These are phyloP conservation scores for Phaeosphaeriaceae sp. DNA, from an alignment of 2,329 filamentous ascomycete genomes.

Conservation along the genomic window DNA sequence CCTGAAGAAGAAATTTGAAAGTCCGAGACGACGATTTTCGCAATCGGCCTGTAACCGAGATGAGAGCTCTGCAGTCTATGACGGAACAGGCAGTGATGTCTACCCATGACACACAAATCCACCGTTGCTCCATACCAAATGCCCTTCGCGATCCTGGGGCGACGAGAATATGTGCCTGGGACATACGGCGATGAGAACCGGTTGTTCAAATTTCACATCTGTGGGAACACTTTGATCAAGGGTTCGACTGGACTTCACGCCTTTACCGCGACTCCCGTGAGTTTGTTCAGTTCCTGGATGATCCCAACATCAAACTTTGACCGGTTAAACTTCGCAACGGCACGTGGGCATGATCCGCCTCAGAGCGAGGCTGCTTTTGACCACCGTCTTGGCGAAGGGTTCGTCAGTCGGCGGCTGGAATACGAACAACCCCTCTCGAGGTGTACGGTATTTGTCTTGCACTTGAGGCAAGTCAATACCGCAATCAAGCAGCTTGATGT, in stretches of 20 bases:
- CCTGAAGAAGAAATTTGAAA: conserved; percentile 2
- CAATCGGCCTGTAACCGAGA: conserved; percentile 30
- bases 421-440: conserved; percentile 1
- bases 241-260: conserved; percentile 6
- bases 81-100: conserved; percentile 19
- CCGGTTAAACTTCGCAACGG: conserved; percentile 27
- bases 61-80: conserved; percentile 18
- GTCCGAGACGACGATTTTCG: conserved; percentile 27
- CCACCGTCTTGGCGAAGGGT: conserved; percentile 12
- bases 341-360: conserved; percentile 30
- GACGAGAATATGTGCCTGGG: not conserved
- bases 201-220: not conserved
- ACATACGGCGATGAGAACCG: not conserved
- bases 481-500: too few relatives aligned
- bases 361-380: conserved; percentile 16
- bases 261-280: conserved; percentile 24
- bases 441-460: too few relatives aligned
- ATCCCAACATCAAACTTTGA: conserved; percentile 8
- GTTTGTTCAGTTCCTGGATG: conserved; percentile 15
- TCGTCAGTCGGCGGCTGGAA: conserved; percentile 9
- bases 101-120: conserved; percentile 9
- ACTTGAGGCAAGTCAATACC: too few relatives aligned
- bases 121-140: conserved; percentile 8
- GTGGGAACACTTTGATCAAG: conserved; percentile 6
- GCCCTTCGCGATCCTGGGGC: not conserved